phyloP scores from a whole-genome alignment of 805 yeast genomes.

The Saccharomycopsis oosterbeekiorum region DNA sequence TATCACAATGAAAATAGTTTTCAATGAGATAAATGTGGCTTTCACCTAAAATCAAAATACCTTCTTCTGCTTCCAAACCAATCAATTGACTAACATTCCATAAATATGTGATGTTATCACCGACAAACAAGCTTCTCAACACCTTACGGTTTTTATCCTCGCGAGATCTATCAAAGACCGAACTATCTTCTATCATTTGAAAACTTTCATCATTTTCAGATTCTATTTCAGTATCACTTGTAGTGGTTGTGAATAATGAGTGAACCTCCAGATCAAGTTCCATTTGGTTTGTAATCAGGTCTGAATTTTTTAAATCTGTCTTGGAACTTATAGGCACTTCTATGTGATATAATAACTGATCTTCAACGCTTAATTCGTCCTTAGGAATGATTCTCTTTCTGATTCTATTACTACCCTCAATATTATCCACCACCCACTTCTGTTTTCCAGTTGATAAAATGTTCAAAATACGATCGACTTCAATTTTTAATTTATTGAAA shows the following conservation, averaged over 20 bases:
- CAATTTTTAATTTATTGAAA: constrained; percentile 40
- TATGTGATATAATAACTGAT: constrained; percentile 33
- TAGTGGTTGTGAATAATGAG: not conserved
- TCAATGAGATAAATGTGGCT: constrained; percentile 58
- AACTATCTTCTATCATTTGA: constrained; percentile 37
- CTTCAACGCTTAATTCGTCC: constrained; percentile 36
- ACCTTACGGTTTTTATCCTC: constrained; percentile 72
- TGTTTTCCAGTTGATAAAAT: constrained; percentile 15
- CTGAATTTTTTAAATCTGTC: constrained; percentile 14
- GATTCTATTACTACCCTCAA: constrained; percentile 63
- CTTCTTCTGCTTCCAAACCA: constrained; percentile 71
- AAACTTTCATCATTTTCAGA: constrained; percentile 26
- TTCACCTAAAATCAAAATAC: constrained; percentile 61
- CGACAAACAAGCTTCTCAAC: constrained; percentile 53
- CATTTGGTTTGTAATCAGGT: constrained; percentile 11
- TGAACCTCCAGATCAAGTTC: not conserved
- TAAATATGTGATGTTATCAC: constrained; percentile 60
- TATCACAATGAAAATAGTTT: constrained; percentile 49
- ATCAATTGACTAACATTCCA: constrained; percentile 69
- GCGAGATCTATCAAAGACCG: constrained; percentile 28
- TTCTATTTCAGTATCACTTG: constrained; percentile 7
- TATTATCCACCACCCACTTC: constrained; percentile 48
- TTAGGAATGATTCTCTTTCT: constrained; percentile 51
- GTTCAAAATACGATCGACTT: constrained; percentile 29
- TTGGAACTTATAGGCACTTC: constrained; percentile 28